Evolutionary conservation across 139 green algal genomes (phyloP), one percentile per base, ranked within the genome.

Genomic region (Desmodesmus armatus): DNA sequence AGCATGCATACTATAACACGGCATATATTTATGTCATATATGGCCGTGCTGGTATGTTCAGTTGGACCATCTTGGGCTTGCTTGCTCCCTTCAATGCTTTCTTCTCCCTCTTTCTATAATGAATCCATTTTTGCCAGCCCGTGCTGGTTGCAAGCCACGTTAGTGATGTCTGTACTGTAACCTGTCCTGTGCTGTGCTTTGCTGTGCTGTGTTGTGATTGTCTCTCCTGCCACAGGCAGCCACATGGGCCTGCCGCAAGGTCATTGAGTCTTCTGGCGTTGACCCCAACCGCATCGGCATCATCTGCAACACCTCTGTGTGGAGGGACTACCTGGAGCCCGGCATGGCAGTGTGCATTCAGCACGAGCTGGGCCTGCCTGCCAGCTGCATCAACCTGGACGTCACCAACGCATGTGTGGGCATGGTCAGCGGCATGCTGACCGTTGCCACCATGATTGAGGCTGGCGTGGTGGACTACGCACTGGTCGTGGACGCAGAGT

Each of bases 341-440:
- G 58, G 23, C 58, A 35, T 33, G 11, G 58, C 58, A 35, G 58
- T 66, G 58, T 66, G 58, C 33, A 27, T 66, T 25, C 58, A 66
- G 58, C 58, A 35, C 27, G 27, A 66, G 58, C 25, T 66, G 58
- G 58, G 58, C 27, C 58, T 66, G 58, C 58, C 58, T 7, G 23
- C 58, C 58, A 66, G 58, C 58, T 66, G 21, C 58, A 66, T 66
- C 58, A 66, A 66, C 58, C 2, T 66, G 58, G 58, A 66, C 33
- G 58, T 66, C 27, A 66, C 25, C 5, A 35, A 66, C 33, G 58
- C 58, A 5, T 66, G 58, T 35, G 58, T 66, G 23, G 58, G 58
- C 2, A 66, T 66, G 58, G 27, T 66, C 6, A 27, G 33, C 13
- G 58, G 58, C 3, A 33, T 66, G 58, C 25, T 66, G 58, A 27